Evolutionary conservation across 169 alveolate genomes (phyloP).

Genomic region (Theileria annulata): DNA sequence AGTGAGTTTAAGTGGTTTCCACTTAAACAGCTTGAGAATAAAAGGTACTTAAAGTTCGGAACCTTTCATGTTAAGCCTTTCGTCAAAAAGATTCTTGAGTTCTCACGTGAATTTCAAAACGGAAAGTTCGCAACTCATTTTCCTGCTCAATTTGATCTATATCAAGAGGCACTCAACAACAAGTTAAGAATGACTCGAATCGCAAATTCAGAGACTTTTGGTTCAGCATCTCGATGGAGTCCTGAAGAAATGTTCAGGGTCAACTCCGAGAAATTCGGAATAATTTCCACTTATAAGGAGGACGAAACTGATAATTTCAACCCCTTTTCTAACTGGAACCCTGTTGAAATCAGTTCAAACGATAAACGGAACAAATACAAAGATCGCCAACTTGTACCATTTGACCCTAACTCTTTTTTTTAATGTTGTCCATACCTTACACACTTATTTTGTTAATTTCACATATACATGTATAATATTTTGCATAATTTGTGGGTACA

Average conservation of each 20-base stretch:
- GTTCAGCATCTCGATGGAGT: constrained; percentile 70
- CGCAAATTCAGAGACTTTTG: constrained; percentile 1
- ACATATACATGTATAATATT: not conserved
- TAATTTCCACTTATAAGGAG: constrained; percentile 78
- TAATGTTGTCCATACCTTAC: not conserved
- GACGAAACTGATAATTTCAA: not conserved
- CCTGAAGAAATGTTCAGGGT: constrained; percentile 87
- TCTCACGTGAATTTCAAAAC: constrained; percentile 22
- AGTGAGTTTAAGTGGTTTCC: constrained; percentile 81
- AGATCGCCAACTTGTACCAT: not conserved
- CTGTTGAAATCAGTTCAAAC: not conserved
- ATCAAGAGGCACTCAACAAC: constrained; percentile 1
- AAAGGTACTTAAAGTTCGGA: constrained; percentile 20
- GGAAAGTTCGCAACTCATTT: constrained; percentile 29
- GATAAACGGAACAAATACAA: not conserved
- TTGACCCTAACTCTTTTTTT: not conserved
- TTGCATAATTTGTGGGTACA: not conserved
- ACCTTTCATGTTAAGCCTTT: constrained; percentile 56
- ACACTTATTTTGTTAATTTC: no score
- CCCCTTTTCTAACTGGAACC: not conserved
- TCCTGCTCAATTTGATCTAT: constrained; percentile 29
- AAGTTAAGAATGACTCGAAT: not conserved
- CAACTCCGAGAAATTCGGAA: constrained; percentile 85
- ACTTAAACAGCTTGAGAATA: constrained; percentile 30
- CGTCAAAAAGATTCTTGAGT: constrained; percentile 42